phyloP scores from a whole-genome alignment of 2,329 filamentous ascomycete species.

The Fusarium stilboides region DNA sequence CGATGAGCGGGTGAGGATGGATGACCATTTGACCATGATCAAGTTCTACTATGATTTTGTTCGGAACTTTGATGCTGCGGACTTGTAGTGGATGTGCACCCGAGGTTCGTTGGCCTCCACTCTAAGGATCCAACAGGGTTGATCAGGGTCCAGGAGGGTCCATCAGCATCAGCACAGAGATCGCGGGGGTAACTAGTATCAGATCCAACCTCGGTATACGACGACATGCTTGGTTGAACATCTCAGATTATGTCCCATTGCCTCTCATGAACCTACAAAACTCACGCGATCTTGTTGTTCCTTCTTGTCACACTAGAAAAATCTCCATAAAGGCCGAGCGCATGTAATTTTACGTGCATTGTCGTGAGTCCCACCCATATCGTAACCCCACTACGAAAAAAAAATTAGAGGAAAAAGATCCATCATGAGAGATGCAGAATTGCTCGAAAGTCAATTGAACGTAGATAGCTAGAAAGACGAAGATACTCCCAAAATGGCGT shows the following conservation, averaged over 20 bases:
- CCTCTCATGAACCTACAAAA: no score
- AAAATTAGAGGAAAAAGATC: conserved; percentile 9
- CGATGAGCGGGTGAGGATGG: conserved; percentile 58
- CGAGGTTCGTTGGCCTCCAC: no score
- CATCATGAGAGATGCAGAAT: neutral
- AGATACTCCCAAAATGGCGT: neutral
- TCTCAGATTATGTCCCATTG: no score
- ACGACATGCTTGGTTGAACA: no score
- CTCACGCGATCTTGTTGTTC: no score
- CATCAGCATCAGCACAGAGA: no score
- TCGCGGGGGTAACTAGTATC: no score
- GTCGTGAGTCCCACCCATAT: conserved; percentile 19
- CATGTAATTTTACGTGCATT: neutral
- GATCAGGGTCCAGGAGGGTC: no score
- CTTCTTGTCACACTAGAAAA: neutral
- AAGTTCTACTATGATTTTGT: conserved; percentile 63
- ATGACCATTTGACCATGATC: conserved; percentile 58
- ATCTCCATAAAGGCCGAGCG: neutral
- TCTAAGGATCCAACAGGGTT: no score
- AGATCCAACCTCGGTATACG: no score
- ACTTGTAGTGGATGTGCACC: conserved; percentile 35
- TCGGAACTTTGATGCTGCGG: conserved; percentile 61
- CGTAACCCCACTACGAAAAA: conserved; percentile 13
- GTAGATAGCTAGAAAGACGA: neutral
- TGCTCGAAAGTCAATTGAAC: neutral